Base-by-base conservation (phyloP, 2,329 filamentous ascomycete species). In the Zymoseptoria pseudotritici region DNA sequence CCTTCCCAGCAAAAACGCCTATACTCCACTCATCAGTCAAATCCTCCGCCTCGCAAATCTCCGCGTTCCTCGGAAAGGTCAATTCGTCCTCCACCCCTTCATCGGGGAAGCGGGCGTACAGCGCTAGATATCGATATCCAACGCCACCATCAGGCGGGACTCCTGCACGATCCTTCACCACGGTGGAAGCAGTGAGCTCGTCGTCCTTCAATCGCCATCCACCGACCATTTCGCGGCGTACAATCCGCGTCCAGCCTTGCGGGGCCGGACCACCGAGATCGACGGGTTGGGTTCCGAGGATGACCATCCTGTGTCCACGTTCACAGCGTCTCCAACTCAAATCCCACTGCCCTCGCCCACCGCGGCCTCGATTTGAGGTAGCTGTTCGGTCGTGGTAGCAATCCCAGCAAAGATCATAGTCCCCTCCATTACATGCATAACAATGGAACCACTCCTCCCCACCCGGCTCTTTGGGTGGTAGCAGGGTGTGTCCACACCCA, bases 1-100 rank as follows among this genome's bases (percentile, higher is more conserved):
- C 86, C 22, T 77, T 78, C 0, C 91, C 91, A 76, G 91, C 91
- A 78, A 96, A 97, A 26, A 86, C 85, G 0, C 93, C 93, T 76
- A 87, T 88, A 69, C 83, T 91, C 92, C 92, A 97, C 72, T 96
- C 91, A 19, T 87, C 89, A 72, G 96, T 96, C 54, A 95, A 85
- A 73, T 94, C 89, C 72, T 93, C 88, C 46, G 88, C 85, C 76
- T 97, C 93, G 6, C 82, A 81, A 13, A 97, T 83, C 73, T 94
- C 89, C 0, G 92, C 91, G 9, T 89, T 86, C 55, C 86, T 86
- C 0, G 93, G 93, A 67, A 97, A 97, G 63, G 86, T 74, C 50
- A 97, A 76, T 75, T 97, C 93, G 71, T 96, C 89, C 20, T 78
- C 79, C 1, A 83, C 83, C 0, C 76, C 79, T 0, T 80, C 75